Evolutionary conservation across 306 rosid genomes (phyloP), one percentile per base, ranked within the genome.

Genomic region (Fragaria ananassa): DNA sequence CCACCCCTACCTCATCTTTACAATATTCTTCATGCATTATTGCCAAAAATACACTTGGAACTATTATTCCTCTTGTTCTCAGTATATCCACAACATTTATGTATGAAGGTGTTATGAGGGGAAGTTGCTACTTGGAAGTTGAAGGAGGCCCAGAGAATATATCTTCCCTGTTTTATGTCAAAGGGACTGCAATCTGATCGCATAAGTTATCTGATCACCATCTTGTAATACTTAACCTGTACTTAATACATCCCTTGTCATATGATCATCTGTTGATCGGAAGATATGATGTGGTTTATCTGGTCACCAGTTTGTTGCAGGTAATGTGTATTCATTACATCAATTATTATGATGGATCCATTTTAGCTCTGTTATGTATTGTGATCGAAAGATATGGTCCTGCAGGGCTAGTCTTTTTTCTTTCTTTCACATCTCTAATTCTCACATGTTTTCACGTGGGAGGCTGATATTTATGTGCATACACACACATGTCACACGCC

Each of bases 21-120:
- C 76, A 71, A 77, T 94, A 92, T 92, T 92, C 97, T 85, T 74
- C 78, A 41, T 89, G 93, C 88, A 92, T 88, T 92, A 92, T 92
- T 89, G 92, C 79, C 82, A 81, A 89, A 88, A 82, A 60, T 67
- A 41, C 72, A 74, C 42, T 60, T 60, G 61, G 17, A 68, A 41
- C 53, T 57, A 68, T 84, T 84, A 81, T 81, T 81, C 84, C 10
- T 78, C 79, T 47, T 77, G 72, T 54, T 76, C 82, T 8, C 29
- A 84, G 70, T 87, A 82, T 85, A 21, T 60, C 51, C 89, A 84
- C 73, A 17, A 68, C 23, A 71, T 83, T 49, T 76, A 42, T 77
- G 11, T n/a, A 25, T 19, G 74, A 35, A 88, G 91, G 93, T 82
- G 74, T 42, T 84, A 91, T 88, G 82, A 88, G 96, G 93, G 93